Conservation (phyloP, 1,284 basidiomycete species). For the Sphaerobolus stellatus region DNA sequence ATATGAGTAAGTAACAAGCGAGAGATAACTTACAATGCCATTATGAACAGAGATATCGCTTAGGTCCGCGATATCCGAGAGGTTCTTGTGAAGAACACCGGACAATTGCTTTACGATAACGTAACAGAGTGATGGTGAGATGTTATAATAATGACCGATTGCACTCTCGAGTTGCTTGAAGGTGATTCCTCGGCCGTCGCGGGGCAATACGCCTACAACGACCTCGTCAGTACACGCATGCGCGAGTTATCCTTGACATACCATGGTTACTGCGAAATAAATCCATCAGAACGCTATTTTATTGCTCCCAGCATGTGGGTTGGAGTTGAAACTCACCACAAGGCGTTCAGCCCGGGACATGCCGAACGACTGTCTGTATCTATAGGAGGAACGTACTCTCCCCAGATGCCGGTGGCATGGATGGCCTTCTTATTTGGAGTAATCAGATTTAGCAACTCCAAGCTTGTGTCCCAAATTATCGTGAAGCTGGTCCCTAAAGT, state of each 20-base stretch:
- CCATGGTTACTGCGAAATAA: conserved; percentile 4
- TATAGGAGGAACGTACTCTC: conserved; percentile 54
- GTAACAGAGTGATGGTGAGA: conserved; percentile 61
- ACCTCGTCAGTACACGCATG: not conserved
- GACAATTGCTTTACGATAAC: conserved; percentile 63
- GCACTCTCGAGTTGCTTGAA: conserved; percentile 54
- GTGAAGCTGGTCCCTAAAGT: no score
- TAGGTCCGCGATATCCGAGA: conserved; percentile 59
- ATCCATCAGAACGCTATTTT: not conserved
- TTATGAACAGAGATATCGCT: conserved; percentile 67
- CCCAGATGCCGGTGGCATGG: conserved; percentile 70
- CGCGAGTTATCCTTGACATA: not conserved
- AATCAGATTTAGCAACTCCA: conserved; percentile 57
- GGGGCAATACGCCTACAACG: conserved; percentile 68
- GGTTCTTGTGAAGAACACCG: conserved; percentile 49
- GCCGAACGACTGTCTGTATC: conserved; percentile 65
- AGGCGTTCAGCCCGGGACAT: conserved; percentile 70
- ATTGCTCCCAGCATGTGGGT: no score
- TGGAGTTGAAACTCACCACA: conserved; percentile 68
- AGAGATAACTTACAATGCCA: conserved; percentile 42
- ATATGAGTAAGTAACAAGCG: not conserved
- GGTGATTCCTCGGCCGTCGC: conserved; percentile 60
- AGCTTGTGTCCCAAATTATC: conserved; percentile 58
- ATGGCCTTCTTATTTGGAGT: conserved; percentile 48
- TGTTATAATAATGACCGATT: conserved; percentile 63